phyloP scores from a whole-genome alignment of 805 yeast genomes.

The Suhomyces prunicola region DNA sequence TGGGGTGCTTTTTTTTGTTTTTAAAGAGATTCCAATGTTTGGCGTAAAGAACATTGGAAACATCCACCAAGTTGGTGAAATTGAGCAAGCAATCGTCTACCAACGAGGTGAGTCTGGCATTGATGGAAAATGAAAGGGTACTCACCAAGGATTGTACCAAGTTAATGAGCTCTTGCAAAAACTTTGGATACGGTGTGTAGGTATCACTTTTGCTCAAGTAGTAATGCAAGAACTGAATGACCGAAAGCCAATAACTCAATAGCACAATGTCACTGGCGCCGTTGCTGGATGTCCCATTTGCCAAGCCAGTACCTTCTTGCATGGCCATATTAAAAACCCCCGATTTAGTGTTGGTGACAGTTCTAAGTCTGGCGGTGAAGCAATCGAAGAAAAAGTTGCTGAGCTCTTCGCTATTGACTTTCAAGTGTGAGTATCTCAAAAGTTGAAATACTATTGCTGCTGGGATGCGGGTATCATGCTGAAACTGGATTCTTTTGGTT shows the following conservation, averaged over 20 bases:
- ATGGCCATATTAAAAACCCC: conserved; percentile 50
- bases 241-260: conserved; percentile 86
- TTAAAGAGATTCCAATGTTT: conserved; percentile 58
- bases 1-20: conserved; percentile 39
- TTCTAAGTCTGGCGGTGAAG: conserved; percentile 57
- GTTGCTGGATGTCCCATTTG: conserved; percentile 3
- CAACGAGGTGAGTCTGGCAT: conserved; percentile 53
- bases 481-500: conserved; percentile 32
- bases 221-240: conserved; percentile 70
- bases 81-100: conserved; percentile 68
- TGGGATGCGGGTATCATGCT: conserved; percentile 54
- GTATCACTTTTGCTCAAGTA: conserved; percentile 67
- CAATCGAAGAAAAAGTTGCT: conserved; percentile 59
- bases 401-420: conserved; percentile 51
- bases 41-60: conserved; percentile 71
- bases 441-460: conserved; percentile 70
- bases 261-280: conserved; percentile 62
- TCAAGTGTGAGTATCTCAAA: conserved; percentile 62
- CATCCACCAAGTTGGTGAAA: conserved; percentile 79
- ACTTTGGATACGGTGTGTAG: conserved; percentile 51
- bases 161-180: conserved; percentile 57
- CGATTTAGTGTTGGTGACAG: conserved; percentile 57
- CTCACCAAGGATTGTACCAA: conserved; percentile 59
- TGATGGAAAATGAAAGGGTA: conserved; percentile 65
- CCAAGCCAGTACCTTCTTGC: conserved; percentile 11